Evolutionary conservation across 2,329 filamentous ascomycete species (phyloP).

Genomic region (Diaporthe longicolla): DNA sequence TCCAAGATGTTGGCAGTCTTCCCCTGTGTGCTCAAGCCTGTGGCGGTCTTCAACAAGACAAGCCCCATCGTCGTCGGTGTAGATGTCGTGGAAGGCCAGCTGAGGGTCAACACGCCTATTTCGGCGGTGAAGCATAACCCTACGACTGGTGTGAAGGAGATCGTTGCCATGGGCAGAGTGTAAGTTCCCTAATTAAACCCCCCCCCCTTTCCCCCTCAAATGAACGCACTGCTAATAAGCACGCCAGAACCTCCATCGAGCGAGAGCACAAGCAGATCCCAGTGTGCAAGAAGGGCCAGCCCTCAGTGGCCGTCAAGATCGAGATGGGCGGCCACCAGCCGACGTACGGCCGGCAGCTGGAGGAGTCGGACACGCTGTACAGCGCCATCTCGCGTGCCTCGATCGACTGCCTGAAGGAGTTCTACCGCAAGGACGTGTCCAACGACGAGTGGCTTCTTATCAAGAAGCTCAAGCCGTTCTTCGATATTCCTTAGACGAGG

Average conservation of each 20-base stretch:
- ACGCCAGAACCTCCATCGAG: conserved; percentile 88
- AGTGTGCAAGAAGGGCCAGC: conserved; percentile 94
- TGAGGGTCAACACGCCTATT: conserved; percentile 90
- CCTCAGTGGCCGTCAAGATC: conserved; percentile 98
- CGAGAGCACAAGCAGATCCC: conserved; percentile 96
- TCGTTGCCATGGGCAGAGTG: conserved; percentile 91
- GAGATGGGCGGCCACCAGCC: conserved; percentile 94
- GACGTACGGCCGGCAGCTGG: conserved; percentile 92
- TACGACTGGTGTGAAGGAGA: conserved; percentile 84
- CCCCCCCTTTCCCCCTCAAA: not conserved
- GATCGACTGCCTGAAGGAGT: conserved; percentile 97
- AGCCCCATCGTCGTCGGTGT: conserved; percentile 95
- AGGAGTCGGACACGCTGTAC: conserved; percentile 91
- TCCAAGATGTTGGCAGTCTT: conserved; percentile 96
- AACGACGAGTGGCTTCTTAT: conserved; percentile 97
- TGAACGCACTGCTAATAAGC: not conserved
- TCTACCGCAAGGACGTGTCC: conserved; percentile 87
- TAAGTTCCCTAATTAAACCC: conserved; percentile 66
- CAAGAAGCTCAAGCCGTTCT: conserved; percentile 93
- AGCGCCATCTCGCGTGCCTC: conserved; percentile 87
- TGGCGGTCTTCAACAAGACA: conserved; percentile 99
- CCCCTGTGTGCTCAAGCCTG: conserved; percentile 90
- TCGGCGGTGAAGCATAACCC: conserved; percentile 87
- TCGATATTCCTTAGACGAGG: conserved; percentile 81
- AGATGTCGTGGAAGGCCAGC: conserved; percentile 91